These are phyloP conservation scores for Botrytis tulipae DNA, from an alignment of 2,329 filamentous ascomycete species.

Conservation along the genomic window DNA sequence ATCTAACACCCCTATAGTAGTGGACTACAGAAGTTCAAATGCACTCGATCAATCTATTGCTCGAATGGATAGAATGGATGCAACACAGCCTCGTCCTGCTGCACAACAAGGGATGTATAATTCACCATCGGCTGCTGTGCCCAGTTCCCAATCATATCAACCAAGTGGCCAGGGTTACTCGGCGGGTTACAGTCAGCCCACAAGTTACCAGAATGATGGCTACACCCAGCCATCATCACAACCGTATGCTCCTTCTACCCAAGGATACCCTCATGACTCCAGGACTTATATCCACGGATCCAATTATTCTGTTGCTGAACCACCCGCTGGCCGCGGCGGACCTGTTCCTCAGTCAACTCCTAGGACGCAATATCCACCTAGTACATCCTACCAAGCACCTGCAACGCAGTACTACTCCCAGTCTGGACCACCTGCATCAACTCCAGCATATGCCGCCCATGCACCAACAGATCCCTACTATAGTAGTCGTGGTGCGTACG, in stretches of 20 bases:
- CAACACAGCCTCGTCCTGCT: conserved; percentile 31
- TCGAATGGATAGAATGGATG: conserved; percentile 40
- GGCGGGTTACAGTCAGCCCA: conserved; percentile 30
- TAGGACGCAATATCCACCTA: conserved; percentile 23
- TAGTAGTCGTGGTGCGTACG: conserved; percentile 58
- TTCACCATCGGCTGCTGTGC: conserved; percentile 24
- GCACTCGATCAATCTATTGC: conserved; percentile 40
- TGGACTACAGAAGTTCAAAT: conserved; percentile 37
- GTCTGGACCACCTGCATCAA: conserved; percentile 39
- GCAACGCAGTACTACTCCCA: conserved; percentile 32
- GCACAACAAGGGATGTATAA: conserved; percentile 29
- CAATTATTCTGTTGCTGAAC: conserved; percentile 30
- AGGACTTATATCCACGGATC: conserved; percentile 36
- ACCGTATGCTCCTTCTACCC: conserved; percentile 20
- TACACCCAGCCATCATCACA: conserved; percentile 24
- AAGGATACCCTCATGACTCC: conserved; percentile 29
- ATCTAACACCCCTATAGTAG: conserved; percentile 41
- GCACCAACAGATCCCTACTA: conserved; percentile 52
- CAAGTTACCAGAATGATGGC: conserved; percentile 32
- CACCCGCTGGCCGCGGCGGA: conserved; percentile 23
- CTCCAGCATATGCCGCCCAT: conserved; percentile 42
- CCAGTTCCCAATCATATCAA: conserved; percentile 20
- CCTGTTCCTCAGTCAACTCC: conserved; percentile 23
- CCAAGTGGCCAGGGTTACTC: conserved; percentile 25
- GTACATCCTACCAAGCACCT: conserved; percentile 25